Evolutionary conservation across 192 early-diverging fungal species (phyloP), one percentile per base, ranked within the genome.

Genomic region (Coemansia javaensis): DNA sequence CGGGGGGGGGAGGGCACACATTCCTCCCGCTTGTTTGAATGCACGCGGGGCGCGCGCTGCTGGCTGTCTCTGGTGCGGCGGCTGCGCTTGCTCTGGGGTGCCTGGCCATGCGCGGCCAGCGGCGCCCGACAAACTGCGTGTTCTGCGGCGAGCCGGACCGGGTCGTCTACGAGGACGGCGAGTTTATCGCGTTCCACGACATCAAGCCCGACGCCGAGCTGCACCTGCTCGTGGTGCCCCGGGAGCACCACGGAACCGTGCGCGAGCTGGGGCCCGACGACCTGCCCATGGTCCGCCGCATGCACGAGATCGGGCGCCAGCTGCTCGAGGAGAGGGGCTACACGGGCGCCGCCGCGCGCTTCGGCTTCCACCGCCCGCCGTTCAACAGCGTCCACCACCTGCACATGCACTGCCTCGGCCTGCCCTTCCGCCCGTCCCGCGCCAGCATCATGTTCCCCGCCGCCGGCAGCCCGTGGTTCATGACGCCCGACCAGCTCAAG

Each of bases 341-440:
- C 44, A n/a, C 39, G 3, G 55, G 37, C 16, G 53, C 58, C 5
- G 51, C 38, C 6, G 48, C 59, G 15, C 55, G 71, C 7, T 67
- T 66, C 16, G 71, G 71, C 35, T 75, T 75, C 56, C 71, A 75
- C 21, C 59, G 58, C 18, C 71, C 71, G 44, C 71, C 71, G 5
- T 75, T 63, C 48, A 66, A 67, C 44, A 66, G 63, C 52, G 35
- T 75, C 21, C 63, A 75, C 40, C 71, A 75, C 48, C 36, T 75
- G 50, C 71, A 75, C 44, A 59, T 75, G 64, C 71, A 75, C 59
- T 75, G 71, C 23, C 41, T 75, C 9, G 71, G 71, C 4, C 52
- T 75, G 28, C 71, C 71, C 22, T 67, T 75, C 35, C 51, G 51
- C 44, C 59, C 51, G 5, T 35, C 21, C n/a, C 50, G 46, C 4